These are phyloP conservation scores for Rhipidocladum racemiflorum DNA, from an alignment of 176 grass and related monocot species.

Conservation along the genomic window DNA sequence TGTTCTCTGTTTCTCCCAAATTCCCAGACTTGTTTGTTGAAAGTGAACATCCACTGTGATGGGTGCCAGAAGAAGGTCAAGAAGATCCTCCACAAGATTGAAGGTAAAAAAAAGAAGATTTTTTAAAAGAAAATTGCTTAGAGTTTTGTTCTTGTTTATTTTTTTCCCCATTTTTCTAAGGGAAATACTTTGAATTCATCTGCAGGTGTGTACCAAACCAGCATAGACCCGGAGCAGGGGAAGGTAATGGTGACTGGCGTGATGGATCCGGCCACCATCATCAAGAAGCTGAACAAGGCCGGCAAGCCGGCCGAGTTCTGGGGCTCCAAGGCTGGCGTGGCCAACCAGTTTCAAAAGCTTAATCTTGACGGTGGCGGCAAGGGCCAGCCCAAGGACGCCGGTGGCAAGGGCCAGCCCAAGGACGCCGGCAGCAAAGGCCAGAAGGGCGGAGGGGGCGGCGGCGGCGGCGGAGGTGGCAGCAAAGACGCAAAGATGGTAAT, in stretches of 20 bases:
- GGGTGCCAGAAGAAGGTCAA: slow-evolving; percentile 70
- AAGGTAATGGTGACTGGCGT: slow-evolving; percentile 67
- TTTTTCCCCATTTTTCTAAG: background rate
- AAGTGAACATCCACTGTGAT: slow-evolving; percentile 78
- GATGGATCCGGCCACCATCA: slow-evolving; percentile 56
- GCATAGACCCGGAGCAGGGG: slow-evolving; percentile 49
- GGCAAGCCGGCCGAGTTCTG: slow-evolving; percentile 64
- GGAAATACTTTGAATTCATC: background rate
- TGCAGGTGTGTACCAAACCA: slow-evolving; percentile 62
- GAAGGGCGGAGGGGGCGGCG: background rate
- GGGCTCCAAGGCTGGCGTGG: slow-evolving; percentile 33
- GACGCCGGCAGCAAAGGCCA: background rate
- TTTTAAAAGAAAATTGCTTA: background rate
- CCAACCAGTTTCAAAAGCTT: slow-evolving; percentile 42
- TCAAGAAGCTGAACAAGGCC: slow-evolving; percentile 63
- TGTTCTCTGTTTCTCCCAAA: slow-evolving; percentile 15
- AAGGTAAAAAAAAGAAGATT: slow-evolving; percentile 26
- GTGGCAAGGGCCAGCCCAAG: slow-evolving; percentile 17
- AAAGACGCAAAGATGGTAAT: slow-evolving; percentile 28
- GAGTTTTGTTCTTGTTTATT: background rate
- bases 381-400: slow-evolving; percentile 20
- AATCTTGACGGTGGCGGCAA: slow-evolving; percentile 32
- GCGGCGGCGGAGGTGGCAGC: slow-evolving; percentile 9
- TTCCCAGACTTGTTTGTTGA: slow-evolving; percentile 65
- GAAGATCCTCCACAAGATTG: slow-evolving; percentile 70